These are phyloP conservation scores for Saccharomyces eubayanus DNA, from an alignment of 805 yeast species.

Conservation along the genomic window DNA sequence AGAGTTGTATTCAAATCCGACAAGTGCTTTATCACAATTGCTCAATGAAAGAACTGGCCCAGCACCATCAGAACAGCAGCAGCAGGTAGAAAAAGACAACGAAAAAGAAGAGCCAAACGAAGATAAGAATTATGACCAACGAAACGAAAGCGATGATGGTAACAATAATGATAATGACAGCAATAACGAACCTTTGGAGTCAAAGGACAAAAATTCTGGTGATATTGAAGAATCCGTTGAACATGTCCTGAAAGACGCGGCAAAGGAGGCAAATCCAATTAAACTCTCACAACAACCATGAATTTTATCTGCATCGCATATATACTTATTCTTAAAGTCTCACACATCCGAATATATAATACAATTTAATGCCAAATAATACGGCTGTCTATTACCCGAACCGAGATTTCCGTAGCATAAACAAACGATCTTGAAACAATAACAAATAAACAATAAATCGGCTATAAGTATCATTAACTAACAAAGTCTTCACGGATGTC, in stretches of 20 bases:
- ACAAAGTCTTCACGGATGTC: not conserved
- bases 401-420: not conserved
- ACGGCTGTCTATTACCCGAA: not conserved
- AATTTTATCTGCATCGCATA: not conserved
- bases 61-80: not conserved
- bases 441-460: not conserved
- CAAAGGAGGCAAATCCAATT: constrained; percentile 14
- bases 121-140: not conserved
- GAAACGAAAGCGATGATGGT: not conserved
- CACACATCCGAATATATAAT: not conserved
- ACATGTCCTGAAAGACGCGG: constrained; percentile 17
- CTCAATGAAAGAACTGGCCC: constrained; percentile 31
- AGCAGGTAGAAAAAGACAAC: not conserved
- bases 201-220: not conserved
- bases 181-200: not conserved
- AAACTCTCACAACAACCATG: constrained; percentile 8
- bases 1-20: constrained; percentile 43
- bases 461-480: not conserved
- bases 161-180: not conserved
- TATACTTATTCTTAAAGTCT: not conserved
- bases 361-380: not conserved
- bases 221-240: constrained; percentile 12
- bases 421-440: not conserved
- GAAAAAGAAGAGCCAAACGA: not conserved
- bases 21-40: constrained; percentile 34